phyloP scores from a whole-genome alignment of 1,284 basidiomycete genomes.

The Anthracocystis walkeri region DNA sequence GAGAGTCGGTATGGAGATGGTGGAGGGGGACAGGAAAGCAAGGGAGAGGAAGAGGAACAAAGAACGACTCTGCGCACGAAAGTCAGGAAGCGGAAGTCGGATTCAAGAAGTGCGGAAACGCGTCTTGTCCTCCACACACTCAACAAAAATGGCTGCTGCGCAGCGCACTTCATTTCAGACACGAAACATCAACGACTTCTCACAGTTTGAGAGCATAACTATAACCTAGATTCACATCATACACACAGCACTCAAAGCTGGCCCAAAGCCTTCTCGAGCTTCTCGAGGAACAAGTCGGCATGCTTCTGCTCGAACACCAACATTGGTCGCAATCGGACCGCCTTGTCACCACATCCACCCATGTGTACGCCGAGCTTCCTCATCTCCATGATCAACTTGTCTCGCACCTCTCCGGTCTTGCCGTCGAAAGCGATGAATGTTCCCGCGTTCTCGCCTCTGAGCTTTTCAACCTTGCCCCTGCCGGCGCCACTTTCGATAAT shows the following conservation, averaged over 20 bases:
- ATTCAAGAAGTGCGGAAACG: conserved; percentile 8
- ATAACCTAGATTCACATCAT: too few species aligned
- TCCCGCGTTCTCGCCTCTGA: conserved; percentile 72
- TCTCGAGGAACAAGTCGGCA: conserved; percentile 70
- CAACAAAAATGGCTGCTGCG: too few species aligned
- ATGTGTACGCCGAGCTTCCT: conserved; percentile 71
- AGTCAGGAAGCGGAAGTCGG: conserved; percentile 19
- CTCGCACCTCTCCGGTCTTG: conserved; percentile 68
- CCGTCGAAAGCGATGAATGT: conserved; percentile 74
- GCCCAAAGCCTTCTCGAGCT: conserved; percentile 59
- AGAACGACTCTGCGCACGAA: neutral
- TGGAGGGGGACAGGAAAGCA: neutral
- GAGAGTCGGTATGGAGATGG: neutral
- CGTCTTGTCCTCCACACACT: conserved; percentile 24
- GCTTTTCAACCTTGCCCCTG: conserved; percentile 66
- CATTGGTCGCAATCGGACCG: conserved; percentile 72
- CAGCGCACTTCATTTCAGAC: too few species aligned
- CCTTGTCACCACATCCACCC: conserved; percentile 70
- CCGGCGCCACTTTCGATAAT: conserved; percentile 58
- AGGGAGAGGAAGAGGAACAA: neutral
- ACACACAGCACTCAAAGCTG: conserved; percentile 23
- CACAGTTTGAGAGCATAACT: too few species aligned
- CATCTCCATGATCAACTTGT: conserved; percentile 71
- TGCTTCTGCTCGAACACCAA: conserved; percentile 72
- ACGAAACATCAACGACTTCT: too few species aligned